Conservation (phyloP, 1,284 basidiomycete species). For the Exsudoporus floridanus region DNA sequence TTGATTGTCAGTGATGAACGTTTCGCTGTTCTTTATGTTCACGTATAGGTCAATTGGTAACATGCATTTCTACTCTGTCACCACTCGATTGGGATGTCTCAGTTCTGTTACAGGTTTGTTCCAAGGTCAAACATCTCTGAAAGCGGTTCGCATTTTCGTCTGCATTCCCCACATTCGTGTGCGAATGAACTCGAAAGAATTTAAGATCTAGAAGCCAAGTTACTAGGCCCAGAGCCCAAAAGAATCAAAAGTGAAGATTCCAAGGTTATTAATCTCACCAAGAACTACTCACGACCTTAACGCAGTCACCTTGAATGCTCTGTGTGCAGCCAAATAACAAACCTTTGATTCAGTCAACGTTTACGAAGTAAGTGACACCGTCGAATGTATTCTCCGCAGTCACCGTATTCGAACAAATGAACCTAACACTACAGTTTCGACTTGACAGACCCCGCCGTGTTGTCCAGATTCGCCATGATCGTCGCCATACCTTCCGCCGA, state of each 20-base stretch:
- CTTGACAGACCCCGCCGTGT: conserved; percentile 46
- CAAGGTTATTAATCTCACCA: neutral
- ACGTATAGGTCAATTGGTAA: neutral
- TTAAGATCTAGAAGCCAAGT: neutral
- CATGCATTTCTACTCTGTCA: no score
- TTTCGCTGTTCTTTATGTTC: neutral
- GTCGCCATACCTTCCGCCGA: conserved; percentile 73
- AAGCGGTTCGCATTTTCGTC: neutral
- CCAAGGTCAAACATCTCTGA: neutral
- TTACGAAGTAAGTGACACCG: neutral
- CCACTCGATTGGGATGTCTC: neutral
- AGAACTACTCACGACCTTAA: no score
- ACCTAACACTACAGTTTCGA: conserved; percentile 46
- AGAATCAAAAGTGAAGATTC: neutral
- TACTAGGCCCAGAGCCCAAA: neutral
- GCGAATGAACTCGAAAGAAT: neutral
- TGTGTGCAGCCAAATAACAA: neutral
- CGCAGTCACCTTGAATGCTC: no score
- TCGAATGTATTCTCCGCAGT: neutral
- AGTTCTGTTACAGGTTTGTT: neutral
- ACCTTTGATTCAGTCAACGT: neutral
- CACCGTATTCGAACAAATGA: neutral
- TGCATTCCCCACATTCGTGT: neutral
- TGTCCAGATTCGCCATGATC: conserved; percentile 82
- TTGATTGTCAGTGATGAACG: neutral